These are phyloP conservation scores for Rubroshorea leprosula DNA, from an alignment of 345 rosid genomes.

Conservation along the genomic window DNA sequence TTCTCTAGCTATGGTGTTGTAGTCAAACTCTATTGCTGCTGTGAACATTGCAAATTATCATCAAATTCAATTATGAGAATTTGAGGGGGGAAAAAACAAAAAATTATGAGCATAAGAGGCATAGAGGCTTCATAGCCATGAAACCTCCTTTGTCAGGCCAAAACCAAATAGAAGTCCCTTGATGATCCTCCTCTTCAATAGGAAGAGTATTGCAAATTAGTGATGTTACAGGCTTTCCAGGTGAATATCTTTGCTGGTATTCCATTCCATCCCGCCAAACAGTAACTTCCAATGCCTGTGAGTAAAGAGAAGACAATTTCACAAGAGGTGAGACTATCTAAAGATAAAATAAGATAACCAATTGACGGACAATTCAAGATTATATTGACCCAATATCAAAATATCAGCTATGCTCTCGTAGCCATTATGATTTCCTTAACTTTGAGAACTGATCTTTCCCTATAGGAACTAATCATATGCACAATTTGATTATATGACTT, in stretches of 20 bases:
- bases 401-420: neutral
- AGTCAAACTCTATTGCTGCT: slow-evolving; percentile 78
- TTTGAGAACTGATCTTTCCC: too few species aligned
- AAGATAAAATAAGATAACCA: neutral
- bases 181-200: slow-evolving; percentile 45
- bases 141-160: slow-evolving; percentile 98
- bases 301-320: slow-evolving; percentile 15
- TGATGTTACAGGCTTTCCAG: slow-evolving; percentile 71
- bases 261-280: slow-evolving; percentile 93
- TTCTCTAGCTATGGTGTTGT: slow-evolving; percentile 82
- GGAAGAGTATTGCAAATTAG: slow-evolving; percentile 50
- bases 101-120: neutral
- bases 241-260: slow-evolving; percentile 74
- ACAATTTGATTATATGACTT: too few species aligned
- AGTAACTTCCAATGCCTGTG: slow-evolving; percentile 68
- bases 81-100: slow-evolving; percentile 6
- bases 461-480: too few species aligned
- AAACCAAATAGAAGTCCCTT: slow-evolving; percentile 78
- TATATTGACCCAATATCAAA: neutral
- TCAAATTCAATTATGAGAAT: slow-evolving; percentile 12
- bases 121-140: neutral
- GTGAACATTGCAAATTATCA: slow-evolving; percentile 63
- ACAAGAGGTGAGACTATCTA: neutral
- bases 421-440: neutral
- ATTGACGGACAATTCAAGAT: neutral